Percentiles rank a stretch among this genome's conserved stretches.
Evolutionary conservation across 352 stramenopile species (phyloP).

Genomic region (Peronospora farinosa): DNA sequence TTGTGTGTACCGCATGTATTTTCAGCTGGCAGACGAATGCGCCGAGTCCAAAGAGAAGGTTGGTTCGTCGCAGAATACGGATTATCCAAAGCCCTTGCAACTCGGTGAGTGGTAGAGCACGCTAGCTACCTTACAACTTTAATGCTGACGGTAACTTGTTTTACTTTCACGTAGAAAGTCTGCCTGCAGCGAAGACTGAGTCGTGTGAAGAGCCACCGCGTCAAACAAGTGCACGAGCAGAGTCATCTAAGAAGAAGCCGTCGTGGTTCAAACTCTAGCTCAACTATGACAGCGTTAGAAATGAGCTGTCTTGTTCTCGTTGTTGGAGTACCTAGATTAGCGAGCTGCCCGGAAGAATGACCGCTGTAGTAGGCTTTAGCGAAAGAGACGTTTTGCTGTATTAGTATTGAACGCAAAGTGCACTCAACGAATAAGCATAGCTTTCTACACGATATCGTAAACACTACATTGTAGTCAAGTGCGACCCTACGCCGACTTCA

Average conservation of each 20-base stretch:
- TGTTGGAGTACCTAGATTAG: not conserved
- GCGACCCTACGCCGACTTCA: constrained; percentile 6
- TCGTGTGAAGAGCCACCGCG: constrained; percentile 29
- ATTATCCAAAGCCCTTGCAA: constrained; percentile 43
- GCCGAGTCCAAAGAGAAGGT: constrained; percentile 39
- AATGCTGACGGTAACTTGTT: constrained; percentile 9
- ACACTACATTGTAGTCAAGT: constrained; percentile 1
- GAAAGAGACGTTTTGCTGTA: constrained; percentile 17
- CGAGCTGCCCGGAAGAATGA: not conserved
- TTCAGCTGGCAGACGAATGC: constrained; percentile 31
- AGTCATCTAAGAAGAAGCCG: constrained; percentile 62
- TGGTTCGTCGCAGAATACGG: constrained; percentile 17
- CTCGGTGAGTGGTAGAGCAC: constrained; percentile 28
- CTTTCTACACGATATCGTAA: constrained; percentile 10
- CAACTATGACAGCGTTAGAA: not conserved
- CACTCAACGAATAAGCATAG: constrained; percentile 10
- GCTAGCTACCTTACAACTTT: not conserved
- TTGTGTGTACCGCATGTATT: not conserved
- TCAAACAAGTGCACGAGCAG: constrained; percentile 16
- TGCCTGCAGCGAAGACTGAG: constrained; percentile 14
- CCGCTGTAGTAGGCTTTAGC: not conserved
- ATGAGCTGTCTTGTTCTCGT: not conserved
- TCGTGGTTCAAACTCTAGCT: constrained; percentile 68
- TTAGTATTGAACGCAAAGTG: not conserved
- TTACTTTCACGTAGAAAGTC: constrained; percentile 23